Base-by-base conservation (phyloP, 2,329 filamentous ascomycete species). In the Trichoderma simmonsii region DNA sequence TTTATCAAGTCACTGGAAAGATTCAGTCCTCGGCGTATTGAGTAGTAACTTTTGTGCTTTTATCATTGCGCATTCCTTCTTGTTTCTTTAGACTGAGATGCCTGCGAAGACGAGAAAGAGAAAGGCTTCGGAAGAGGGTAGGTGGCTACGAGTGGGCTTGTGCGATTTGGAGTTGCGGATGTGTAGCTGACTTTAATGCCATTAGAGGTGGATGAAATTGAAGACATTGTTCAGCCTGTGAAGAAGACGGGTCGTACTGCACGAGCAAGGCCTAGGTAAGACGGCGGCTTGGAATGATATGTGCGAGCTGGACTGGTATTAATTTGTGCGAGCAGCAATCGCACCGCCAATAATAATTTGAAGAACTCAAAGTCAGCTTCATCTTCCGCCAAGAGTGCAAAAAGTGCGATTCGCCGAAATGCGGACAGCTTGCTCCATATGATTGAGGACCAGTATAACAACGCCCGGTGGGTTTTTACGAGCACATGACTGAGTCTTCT, bases 31-130 rank as follows among this genome's bases (percentile, higher is more conserved):
- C 11, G n/a, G 9, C 18, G 2, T 15, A 24, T 34, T 60, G 30
- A 60, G 32, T n/a, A 2, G 28, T 12, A 54, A 14, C 30, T 11
- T 15, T 34, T 14, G 0, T 8, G 21, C 2, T 8, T 34, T 26
- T 15, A 6, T 60, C 21, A 21, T 14, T 34, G 28, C 6, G 30
- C 18, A 21, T 12, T 60, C n/a, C n/a, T n/a, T n/a, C n/a, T n/a
- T n/a, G n/a, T n/a, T 30, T n/a, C 14, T 24, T 26, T 3, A 14
- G 30, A 32, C 21, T 11, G 7, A 67, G 5, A 81, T 81, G 80
- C 75, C 79, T 6, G 75, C 77, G 15, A 72, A 62, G 62, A 75
- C 75, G 12, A 72, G 77, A n/a, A 80, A 79, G 56, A 77, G 77
- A 71, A 80, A 75, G 32, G 57, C 51, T 7, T 74, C 75, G 7